phyloP scores from a whole-genome alignment of 192 early-diverging fungal species.

The Umbelopsis ramanniana region DNA sequence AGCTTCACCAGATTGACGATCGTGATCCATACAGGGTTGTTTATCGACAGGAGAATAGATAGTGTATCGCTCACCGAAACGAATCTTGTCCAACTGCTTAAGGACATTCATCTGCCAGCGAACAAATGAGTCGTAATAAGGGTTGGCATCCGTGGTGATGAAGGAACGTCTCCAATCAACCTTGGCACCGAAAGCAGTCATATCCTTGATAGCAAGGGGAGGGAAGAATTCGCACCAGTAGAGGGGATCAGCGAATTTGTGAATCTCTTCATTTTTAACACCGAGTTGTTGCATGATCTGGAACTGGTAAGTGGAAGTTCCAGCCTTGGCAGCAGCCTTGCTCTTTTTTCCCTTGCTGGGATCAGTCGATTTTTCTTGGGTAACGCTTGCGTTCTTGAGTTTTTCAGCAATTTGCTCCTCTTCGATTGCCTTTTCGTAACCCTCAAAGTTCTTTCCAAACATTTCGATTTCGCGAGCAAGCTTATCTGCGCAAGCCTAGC shows the following conservation, averaged over 20 bases:
- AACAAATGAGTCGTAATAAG: constrained; percentile 97
- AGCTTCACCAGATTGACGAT: constrained; percentile 91
- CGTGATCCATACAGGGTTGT: constrained; percentile 99
- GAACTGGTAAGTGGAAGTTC: constrained; percentile 90
- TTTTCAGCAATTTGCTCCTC: constrained; percentile 45
- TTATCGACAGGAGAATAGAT: constrained; percentile 95
- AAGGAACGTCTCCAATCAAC: constrained; percentile 97
- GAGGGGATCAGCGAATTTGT: constrained; percentile 86
- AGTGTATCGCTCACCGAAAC: constrained; percentile 96
- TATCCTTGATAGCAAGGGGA: constrained; percentile 79
- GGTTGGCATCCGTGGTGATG: constrained; percentile 97
- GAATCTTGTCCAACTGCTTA: constrained; percentile 76
- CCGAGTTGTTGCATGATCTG: constrained; percentile 94
- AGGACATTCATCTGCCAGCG: constrained; percentile 98
- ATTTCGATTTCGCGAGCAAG: constrained; percentile 79
- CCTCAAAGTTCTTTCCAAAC: constrained; percentile 80
- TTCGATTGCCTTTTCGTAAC: constrained; percentile 36
- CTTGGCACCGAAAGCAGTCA: constrained; percentile 76
- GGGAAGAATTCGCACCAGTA: constrained; percentile 98
- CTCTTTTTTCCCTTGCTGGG: constrained; percentile 75
- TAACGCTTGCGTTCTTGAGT: constrained; percentile 45
- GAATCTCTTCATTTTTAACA: constrained; percentile 86
- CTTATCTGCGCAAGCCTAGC: constrained; percentile 90
- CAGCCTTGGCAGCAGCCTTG: constrained; percentile 89
- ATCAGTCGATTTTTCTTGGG: constrained; percentile 49